Evolutionary conservation across 1,139 yeast genomes (phyloP), one percentile per base, ranked within the genome.

Genomic region (Candida glucosophila): DNA sequence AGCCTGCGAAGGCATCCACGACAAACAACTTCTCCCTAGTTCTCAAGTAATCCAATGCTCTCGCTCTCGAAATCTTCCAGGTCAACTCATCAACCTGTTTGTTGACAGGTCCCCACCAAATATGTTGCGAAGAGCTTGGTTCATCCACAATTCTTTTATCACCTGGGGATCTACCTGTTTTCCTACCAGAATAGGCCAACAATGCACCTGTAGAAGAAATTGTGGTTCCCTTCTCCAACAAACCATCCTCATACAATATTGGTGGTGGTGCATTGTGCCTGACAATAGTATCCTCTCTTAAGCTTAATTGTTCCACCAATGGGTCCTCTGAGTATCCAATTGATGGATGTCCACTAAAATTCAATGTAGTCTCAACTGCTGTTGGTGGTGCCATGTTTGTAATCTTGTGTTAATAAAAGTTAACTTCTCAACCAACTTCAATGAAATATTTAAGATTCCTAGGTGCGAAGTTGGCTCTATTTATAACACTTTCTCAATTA

Each of bases 51-150:
- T 90, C 98, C 45, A 88, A 74, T 31, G 98, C 97, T 64, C 98
- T 82, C 43, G 92, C 92, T 57, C 95, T 80, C 55, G 92, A 83
- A 47, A 90, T 88, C 49, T 77, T 75, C 97, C 97, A 90, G 23
- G 96, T 86, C 53, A 79, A 77, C 60, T 85, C 95, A 37, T 85
- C 80, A 47, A 90, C 90, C 62, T 88, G 83, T 62, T 82, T 85
- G 68, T 90, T 90, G 45, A 90, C 98, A 6, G 97, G 97, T 16
- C 98, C 98, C 98, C 98, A 90, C 97, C 98, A 90, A 44, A 90
- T 76, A 52, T 88, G 67, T 36, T 82, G 73, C 31, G 72, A 58
- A 21, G 96, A 86, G 29, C 92, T 68, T 43, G 73, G 80, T 65
- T 90, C 97, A 44, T 88, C 96, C 39, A 90, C 97, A 58, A 90